Evolutionary conservation across 805 yeast species (phyloP).

Genomic region (Barnettozyma siamensis): DNA sequence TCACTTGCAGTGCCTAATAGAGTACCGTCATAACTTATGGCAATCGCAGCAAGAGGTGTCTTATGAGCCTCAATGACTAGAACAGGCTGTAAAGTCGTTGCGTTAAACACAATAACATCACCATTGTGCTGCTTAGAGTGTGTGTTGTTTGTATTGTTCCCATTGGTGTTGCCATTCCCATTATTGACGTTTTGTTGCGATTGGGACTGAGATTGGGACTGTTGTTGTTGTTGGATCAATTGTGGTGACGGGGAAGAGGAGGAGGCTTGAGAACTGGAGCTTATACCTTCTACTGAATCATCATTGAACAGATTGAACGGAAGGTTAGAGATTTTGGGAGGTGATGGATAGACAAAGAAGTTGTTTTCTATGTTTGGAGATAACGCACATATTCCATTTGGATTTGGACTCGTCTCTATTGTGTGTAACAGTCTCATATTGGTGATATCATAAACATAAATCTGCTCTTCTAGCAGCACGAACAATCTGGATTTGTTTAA

Average conservation of each 20-base stretch:
- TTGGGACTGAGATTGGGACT: background rate
- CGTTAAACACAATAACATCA: slow-evolving; percentile 62
- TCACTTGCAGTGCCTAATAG: slow-evolving; percentile 69
- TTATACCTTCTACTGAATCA: slow-evolving; percentile 2
- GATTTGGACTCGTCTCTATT: slow-evolving; percentile 42
- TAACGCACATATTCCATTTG: slow-evolving; percentile 55
- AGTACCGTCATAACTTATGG: slow-evolving; percentile 59
- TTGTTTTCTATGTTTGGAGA: slow-evolving; percentile 48
- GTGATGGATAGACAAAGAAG: slow-evolving; percentile 69
- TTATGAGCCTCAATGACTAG: slow-evolving; percentile 73
- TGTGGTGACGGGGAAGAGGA: background rate
- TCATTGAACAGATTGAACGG: slow-evolving; percentile 4
- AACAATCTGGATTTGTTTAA: slow-evolving; percentile 60
- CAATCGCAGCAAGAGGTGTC: slow-evolving; percentile 56
- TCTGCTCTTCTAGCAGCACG: slow-evolving; percentile 57
- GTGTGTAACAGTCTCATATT: slow-evolving; percentile 60
- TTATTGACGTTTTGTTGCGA: slow-evolving; percentile 27
- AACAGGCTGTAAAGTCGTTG: slow-evolving; percentile 54
- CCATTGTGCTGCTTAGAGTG: slow-evolving; percentile 37
- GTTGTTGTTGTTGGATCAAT: background rate
- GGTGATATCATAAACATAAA: slow-evolving; percentile 67
- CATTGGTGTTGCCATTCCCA: background rate
- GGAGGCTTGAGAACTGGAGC: background rate
- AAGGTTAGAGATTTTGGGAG: slow-evolving; percentile 46
- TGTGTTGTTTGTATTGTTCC: background rate